Conservation (phyloP, 345 rosid genomes). For the Zanthoxylum bungeanum region DNA sequence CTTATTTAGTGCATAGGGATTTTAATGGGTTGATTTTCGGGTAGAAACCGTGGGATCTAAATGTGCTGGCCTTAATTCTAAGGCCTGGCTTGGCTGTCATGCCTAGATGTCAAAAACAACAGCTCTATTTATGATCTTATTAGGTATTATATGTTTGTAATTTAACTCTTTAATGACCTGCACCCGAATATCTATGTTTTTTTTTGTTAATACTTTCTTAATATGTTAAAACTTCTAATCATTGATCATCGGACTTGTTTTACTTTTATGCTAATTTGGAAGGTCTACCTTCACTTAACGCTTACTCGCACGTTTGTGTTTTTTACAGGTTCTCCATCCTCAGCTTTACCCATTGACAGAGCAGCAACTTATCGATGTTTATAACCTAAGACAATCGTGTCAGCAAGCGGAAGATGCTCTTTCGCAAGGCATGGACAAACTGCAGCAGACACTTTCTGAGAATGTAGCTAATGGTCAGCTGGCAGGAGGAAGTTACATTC, state of each 20-base stretch:
- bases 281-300: neutral
- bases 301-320: neutral
- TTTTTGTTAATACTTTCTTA: too few species aligned
- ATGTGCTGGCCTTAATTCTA: neutral
- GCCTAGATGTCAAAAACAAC: neutral
- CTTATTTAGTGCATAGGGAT: neutral
- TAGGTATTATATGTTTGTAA: neutral
- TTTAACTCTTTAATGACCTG: neutral
- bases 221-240: neutral
- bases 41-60: constrained; percentile 2
- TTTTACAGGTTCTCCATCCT: constrained; percentile 64
- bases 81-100: neutral
- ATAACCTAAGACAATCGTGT: constrained; percentile 58
- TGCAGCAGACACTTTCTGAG: constrained; percentile 67
- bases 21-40: neutral
- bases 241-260: neutral
- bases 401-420: constrained; percentile 98
- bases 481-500: constrained; percentile 49
- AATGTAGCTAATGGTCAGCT: constrained; percentile 61
- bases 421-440: constrained; percentile 88
- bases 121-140: neutral
- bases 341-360: constrained; percentile 72
- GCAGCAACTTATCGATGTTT: constrained; percentile 45
- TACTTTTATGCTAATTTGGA: neutral
- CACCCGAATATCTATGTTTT: too few species aligned